Conservation (phyloP, 768 basidiomycete genomes). For the Suillus occidentalis region DNA sequence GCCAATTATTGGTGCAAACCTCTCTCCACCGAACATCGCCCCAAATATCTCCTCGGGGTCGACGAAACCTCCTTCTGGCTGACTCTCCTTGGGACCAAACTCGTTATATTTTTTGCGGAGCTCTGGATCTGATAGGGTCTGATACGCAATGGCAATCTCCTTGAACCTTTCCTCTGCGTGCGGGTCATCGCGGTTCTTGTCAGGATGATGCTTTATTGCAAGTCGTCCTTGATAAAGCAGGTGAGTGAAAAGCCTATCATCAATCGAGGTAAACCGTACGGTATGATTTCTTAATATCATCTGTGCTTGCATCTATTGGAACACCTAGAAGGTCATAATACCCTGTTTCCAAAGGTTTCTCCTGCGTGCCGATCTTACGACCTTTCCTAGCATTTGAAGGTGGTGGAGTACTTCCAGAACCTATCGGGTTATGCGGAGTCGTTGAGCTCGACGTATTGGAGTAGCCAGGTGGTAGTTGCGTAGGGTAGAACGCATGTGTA, state of each 20-base stretch:
- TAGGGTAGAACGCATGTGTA: constrained; percentile 66
- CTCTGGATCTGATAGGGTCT: constrained; percentile 75
- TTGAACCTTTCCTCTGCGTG: constrained; percentile 87
- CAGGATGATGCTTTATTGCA: constrained; percentile 89
- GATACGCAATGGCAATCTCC: constrained; percentile 86
- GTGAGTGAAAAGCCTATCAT: background rate
- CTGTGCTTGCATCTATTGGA: constrained; percentile 68
- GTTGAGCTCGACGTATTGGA: constrained; percentile 14
- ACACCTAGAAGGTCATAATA: constrained; percentile 89
- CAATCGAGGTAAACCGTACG: constrained; percentile 45
- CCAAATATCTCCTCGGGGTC: constrained; percentile 84
- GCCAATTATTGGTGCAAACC: constrained; percentile 86
- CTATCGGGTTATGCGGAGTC: background rate
- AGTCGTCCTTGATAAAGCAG: constrained; percentile 53
- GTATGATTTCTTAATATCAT: constrained; percentile 92
- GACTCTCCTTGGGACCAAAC: constrained; percentile 83
- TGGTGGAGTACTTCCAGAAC: constrained; percentile 21
- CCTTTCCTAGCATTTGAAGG: constrained; percentile 41
- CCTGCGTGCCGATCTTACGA: constrained; percentile 86
- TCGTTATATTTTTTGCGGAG: constrained; percentile 88
- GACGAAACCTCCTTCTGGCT: constrained; percentile 80
- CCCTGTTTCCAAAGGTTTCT: constrained; percentile 83
- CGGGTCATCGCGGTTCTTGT: constrained; percentile 90
- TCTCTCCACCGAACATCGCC: constrained; percentile 86
- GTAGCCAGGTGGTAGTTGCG: constrained; percentile 46